Evolutionary conservation across 2,329 filamentous ascomycete genomes (phyloP).

Genomic region (Stenocarpella maydis): DNA sequence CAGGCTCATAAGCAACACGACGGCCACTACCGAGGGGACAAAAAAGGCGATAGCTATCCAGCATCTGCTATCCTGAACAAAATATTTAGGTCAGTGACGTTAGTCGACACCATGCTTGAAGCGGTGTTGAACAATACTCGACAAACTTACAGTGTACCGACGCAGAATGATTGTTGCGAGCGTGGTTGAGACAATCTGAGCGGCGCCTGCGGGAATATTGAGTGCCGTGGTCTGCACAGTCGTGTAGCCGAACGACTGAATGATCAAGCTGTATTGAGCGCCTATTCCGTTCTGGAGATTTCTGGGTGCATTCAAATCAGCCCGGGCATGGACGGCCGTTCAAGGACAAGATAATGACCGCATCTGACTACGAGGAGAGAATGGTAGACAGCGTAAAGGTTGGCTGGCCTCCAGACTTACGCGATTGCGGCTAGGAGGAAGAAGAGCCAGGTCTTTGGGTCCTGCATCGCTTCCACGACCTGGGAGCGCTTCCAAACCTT

Average conservation of each 20-base stretch:
- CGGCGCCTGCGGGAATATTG: constrained; percentile 5
- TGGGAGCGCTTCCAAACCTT: constrained; percentile 17
- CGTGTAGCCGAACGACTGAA: constrained; percentile 13
- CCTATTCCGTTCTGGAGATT: constrained; percentile 16
- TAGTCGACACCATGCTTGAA: no score
- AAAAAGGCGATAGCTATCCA: constrained; percentile 20
- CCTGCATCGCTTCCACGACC: not conserved
- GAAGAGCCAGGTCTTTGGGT: constrained; percentile 16
- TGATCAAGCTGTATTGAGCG: constrained; percentile 16
- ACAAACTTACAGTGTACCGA: not conserved
- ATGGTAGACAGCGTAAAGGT: not conserved
- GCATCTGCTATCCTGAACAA: not conserved
- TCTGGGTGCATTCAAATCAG: not conserved
- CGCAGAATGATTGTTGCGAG: constrained; percentile 5
- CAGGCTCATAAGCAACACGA: not conserved
- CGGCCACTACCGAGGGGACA: not conserved
- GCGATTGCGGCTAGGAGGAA: constrained; percentile 18
- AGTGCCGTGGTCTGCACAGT: constrained; percentile 16
- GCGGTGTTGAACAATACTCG: not conserved
- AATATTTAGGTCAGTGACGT: not conserved
- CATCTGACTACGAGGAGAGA: no score
- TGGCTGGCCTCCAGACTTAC: not conserved
- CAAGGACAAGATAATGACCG: not conserved
- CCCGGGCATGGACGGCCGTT: not conserved
- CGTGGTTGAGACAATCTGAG: constrained; percentile 2